Percentiles rank a stretch among this genome's conserved stretches.
Conservation (phyloP, 2,329 filamentous ascomycete genomes). For the Penicillium sp. region DNA sequence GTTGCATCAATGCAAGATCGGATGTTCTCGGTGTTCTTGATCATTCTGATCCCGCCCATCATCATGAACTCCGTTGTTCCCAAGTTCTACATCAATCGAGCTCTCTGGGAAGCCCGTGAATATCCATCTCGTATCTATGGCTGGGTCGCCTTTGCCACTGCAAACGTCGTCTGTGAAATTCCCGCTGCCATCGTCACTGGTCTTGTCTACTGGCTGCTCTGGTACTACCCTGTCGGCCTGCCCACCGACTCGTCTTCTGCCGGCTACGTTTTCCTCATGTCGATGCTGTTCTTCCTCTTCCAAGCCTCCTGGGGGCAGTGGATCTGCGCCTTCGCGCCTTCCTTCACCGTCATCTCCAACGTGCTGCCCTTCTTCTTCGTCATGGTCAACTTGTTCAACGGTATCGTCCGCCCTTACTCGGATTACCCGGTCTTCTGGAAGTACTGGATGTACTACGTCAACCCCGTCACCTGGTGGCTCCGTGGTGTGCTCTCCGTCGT, state of each 20-base stretch:
- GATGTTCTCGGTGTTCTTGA: slow-evolving; percentile 67
- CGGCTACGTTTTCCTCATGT: slow-evolving; percentile 75
- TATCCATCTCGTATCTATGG: slow-evolving; percentile 69
- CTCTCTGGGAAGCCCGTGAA: slow-evolving; percentile 67
- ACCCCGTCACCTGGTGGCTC: slow-evolving; percentile 66
- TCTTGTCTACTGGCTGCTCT: slow-evolving; percentile 65
- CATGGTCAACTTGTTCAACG: slow-evolving; percentile 70
- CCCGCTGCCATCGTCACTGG: slow-evolving; percentile 60
- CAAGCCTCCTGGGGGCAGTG: slow-evolving; percentile 72
- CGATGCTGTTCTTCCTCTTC: slow-evolving; percentile 71
- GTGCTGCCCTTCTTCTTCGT: slow-evolving; percentile 75
- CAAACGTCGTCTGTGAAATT: slow-evolving; percentile 67
- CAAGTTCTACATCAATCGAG: slow-evolving; percentile 70
- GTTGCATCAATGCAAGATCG: slow-evolving; percentile 67
- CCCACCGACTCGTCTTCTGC: slow-evolving; percentile 58
- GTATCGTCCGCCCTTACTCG: slow-evolving; percentile 63
- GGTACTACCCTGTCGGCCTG: slow-evolving; percentile 71
- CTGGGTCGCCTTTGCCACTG: slow-evolving; percentile 69
- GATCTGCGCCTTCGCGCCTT: slow-evolving; percentile 76
- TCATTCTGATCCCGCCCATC: slow-evolving; percentile 61
- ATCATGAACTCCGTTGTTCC: slow-evolving; percentile 68
- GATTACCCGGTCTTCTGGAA: slow-evolving; percentile 64
- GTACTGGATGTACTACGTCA: slow-evolving; percentile 65
- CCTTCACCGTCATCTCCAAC: slow-evolving; percentile 72
- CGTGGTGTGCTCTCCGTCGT: slow-evolving; percentile 62